These are phyloP conservation scores for Yamadazyma oceani DNA, from an alignment of 1,139 yeast species.

Conservation along the genomic window DNA sequence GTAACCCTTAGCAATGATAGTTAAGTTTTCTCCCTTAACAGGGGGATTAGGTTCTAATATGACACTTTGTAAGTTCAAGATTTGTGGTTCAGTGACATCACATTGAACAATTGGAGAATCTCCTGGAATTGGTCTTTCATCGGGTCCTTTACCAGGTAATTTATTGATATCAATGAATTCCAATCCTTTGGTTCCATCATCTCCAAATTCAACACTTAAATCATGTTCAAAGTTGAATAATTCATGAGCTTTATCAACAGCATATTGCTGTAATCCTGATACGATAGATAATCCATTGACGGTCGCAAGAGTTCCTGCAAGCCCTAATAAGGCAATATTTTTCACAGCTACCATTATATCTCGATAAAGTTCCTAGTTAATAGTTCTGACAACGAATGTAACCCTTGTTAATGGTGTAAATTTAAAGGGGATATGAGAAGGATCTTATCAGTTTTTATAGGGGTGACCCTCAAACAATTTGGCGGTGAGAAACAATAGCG, in stretches of 20 bases:
- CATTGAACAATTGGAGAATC: constrained; percentile 82
- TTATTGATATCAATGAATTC: neutral
- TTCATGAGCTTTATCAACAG: constrained; percentile 18
- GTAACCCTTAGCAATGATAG: constrained; percentile 72
- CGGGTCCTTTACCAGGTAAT: constrained; percentile 18
- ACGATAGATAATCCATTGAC: constrained; percentile 25
- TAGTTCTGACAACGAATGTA: neutral
- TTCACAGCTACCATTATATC: constrained; percentile 36
- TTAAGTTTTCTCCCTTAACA: constrained; percentile 70
- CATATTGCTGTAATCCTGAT: neutral
- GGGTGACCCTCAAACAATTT: too few species aligned
- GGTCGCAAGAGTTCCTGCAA: constrained; percentile 18
- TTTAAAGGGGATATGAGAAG: neutral
- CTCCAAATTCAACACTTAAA: constrained; percentile 18
- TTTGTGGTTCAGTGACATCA: constrained; percentile 61
- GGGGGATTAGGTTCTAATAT: constrained; percentile 86
- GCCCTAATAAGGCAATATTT: constrained; percentile 17
- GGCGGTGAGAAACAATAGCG: too few species aligned
- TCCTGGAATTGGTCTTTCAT: constrained; percentile 80
- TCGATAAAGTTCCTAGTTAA: too few species aligned
- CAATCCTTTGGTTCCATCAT: neutral
- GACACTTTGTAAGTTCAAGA: constrained; percentile 60
- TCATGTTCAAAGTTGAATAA: constrained; percentile 18
- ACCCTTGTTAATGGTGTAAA: too few species aligned
- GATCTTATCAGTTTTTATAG: neutral